These are phyloP conservation scores for Tulasnella sp. DNA, from an alignment of 768 basidiomycete species.

Conservation along the genomic window DNA sequence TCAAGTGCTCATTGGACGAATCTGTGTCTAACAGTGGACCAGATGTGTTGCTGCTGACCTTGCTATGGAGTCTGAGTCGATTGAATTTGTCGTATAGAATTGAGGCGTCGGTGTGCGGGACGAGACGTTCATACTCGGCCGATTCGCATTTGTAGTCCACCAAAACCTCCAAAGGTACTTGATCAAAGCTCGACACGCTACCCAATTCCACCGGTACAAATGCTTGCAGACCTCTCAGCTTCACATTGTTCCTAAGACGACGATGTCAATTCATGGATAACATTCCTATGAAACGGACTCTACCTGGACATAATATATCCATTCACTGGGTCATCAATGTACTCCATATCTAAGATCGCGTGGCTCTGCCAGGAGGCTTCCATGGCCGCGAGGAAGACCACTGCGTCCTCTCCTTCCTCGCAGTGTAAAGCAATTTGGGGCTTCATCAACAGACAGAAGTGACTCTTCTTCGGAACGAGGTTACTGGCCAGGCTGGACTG, in stretches of 20 bases:
- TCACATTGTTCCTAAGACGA: constrained; percentile 53
- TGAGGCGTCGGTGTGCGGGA: constrained; percentile 74
- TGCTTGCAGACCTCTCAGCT: constrained; percentile 69
- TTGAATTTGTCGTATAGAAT: constrained; percentile 94
- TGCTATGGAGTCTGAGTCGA: constrained; percentile 67
- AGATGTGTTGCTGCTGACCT: constrained; percentile 35
- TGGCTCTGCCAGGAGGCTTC: constrained; percentile 69
- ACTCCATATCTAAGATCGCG: constrained; percentile 64
- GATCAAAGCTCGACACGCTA: constrained; percentile 16
- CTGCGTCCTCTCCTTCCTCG: constrained; percentile 40
- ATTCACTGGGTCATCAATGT: constrained; percentile 70
- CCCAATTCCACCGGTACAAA: constrained; percentile 50
- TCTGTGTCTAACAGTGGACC: neutral
- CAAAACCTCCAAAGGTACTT: constrained; percentile 81
- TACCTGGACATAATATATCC: constrained; percentile 79
- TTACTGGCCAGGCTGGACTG: constrained; percentile 26
- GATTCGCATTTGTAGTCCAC: constrained; percentile 77
- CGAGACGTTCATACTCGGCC: constrained; percentile 72
- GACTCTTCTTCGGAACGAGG: constrained; percentile 37
- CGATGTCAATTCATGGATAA: neutral
- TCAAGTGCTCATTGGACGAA: constrained; percentile 37
- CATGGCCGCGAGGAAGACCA: constrained; percentile 62
- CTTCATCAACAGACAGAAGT: constrained; percentile 78
- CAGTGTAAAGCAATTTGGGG: constrained; percentile 77
- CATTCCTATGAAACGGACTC: constrained; percentile 16